Conservation (phyloP, 2,329 filamentous ascomycete species). For the Cercospora sojina region DNA sequence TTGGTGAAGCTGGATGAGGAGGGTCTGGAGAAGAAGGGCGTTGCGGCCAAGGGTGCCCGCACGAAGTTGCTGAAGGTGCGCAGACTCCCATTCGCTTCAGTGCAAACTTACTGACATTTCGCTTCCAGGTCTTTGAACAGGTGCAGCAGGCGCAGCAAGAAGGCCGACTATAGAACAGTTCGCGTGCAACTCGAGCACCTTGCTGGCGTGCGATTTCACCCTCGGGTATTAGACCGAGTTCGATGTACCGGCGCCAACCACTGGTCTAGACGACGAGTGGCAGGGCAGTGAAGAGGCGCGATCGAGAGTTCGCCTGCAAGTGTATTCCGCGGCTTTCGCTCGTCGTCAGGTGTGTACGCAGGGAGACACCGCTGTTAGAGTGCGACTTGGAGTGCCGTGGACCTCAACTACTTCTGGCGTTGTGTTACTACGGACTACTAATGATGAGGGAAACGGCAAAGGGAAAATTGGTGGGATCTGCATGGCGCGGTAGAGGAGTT, state of each 20-base stretch:
- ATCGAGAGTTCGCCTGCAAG: background rate
- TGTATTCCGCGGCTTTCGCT: background rate
- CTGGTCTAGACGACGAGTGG: background rate
- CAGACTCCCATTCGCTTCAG: conserved; percentile 10
- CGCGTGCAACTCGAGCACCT: background rate
- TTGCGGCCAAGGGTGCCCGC: conserved; percentile 89
- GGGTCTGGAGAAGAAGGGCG: conserved; percentile 85
- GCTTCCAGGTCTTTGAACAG: conserved; percentile 78
- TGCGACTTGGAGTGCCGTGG: background rate
- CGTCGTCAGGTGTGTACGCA: background rate
- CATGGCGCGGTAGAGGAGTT: conserved; percentile 8
- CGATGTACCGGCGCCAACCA: background rate
- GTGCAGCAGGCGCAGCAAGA: conserved; percentile 65
- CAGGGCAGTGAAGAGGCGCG: background rate
- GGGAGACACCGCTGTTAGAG: background rate
- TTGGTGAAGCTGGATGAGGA: conserved; percentile 89
- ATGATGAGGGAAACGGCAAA: conserved; percentile 3
- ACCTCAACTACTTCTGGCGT: conserved; percentile 1
- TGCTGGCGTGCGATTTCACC: background rate
- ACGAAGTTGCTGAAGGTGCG: conserved; percentile 95
- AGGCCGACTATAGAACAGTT: conserved; percentile 33
- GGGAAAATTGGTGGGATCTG: background rate
- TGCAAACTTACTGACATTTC: conserved; percentile 35
- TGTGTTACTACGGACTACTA: conserved; percentile 10
- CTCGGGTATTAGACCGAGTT: background rate